These are phyloP conservation scores for Chaetomiaceae sp. DNA, from an alignment of 2,329 filamentous ascomycete species.

Conservation along the genomic window DNA sequence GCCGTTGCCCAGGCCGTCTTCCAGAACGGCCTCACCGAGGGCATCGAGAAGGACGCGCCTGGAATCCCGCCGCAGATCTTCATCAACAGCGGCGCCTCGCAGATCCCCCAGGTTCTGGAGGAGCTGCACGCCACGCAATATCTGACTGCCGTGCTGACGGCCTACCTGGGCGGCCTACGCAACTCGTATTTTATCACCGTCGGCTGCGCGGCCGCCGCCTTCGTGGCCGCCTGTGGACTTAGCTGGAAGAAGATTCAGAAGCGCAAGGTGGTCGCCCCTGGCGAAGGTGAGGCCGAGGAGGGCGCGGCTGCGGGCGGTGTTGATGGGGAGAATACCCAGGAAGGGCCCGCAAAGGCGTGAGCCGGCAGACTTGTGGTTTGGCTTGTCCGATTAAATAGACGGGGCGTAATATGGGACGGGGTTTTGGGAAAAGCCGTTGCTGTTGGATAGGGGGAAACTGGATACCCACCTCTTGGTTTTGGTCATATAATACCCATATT, in stretches of 20 bases:
- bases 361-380: no score
- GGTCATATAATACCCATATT: no score
- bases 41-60: slow-evolving; percentile 43
- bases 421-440: no score
- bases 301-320: slow-evolving; percentile 12
- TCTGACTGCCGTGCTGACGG: slow-evolving; percentile 41
- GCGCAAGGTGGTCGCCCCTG: slow-evolving; percentile 7
- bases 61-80: slow-evolving; percentile 46
- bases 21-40: slow-evolving; percentile 56
- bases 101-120: slow-evolving; percentile 43
- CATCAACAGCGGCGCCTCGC: slow-evolving; percentile 49
- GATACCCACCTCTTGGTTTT: no score
- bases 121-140: slow-evolving; percentile 39
- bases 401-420: no score
- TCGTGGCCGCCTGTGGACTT: slow-evolving; percentile 41
- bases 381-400: no score
- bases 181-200: slow-evolving; percentile 50
- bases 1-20: slow-evolving; percentile 64
- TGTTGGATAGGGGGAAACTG: no score
- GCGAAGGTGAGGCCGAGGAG: slow-evolving; percentile 4
- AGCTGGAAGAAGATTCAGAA: slow-evolving; percentile 54
- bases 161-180: slow-evolving; percentile 48
- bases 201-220: slow-evolving; percentile 44
- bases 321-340: no score
- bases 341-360: no score